These are phyloP conservation scores for Santalum album DNA, from an alignment of 164 flowering plant genomes.

Conservation along the genomic window DNA sequence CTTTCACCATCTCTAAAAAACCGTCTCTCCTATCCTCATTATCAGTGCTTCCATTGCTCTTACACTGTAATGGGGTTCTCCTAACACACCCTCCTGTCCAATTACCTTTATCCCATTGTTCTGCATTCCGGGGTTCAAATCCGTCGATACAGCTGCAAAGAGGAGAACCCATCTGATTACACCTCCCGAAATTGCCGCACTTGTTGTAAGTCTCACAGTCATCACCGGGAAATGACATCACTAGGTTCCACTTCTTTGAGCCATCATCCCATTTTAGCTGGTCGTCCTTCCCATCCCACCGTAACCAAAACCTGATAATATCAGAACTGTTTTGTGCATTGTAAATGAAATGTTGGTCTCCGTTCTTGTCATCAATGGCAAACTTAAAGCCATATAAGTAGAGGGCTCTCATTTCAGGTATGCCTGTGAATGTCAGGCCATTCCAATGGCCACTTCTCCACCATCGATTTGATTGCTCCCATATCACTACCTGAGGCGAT, in stretches of 20 bases:
- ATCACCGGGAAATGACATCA: slow-evolving; percentile 21
- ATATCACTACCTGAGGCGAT: slow-evolving; percentile 43
- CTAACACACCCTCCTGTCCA: slow-evolving; percentile 63
- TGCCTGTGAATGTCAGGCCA: slow-evolving; percentile 27
- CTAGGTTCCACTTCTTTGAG: slow-evolving; percentile 22
- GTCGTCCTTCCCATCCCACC: slow-evolving; percentile 35
- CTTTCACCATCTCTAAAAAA: slow-evolving; percentile 9
- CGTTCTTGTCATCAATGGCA: slow-evolving; percentile 9
- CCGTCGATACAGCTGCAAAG: slow-evolving; percentile 51
- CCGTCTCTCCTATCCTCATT: slow-evolving; percentile 11
- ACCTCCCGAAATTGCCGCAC: slow-evolving; percentile 55
- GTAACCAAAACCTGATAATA: slow-evolving; percentile 23
- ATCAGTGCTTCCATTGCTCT: slow-evolving; percentile 10
- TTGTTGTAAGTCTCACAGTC: slow-evolving; percentile 42
- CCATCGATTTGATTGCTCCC: slow-evolving; percentile 21
- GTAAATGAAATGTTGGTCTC: slow-evolving; percentile 29
- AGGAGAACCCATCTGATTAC: slow-evolving; percentile 11
- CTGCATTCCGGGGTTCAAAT: slow-evolving; percentile 22
- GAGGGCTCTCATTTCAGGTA: slow-evolving; percentile 24
- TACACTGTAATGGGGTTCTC: slow-evolving; percentile 25
- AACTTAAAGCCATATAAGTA: slow-evolving; percentile 35
- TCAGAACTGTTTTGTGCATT: slow-evolving; percentile 15
- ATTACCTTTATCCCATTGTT: slow-evolving; percentile 42
- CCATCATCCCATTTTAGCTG: slow-evolving; percentile 35
- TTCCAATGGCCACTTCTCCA: slow-evolving; percentile 75